A percentile compares a stretch with the other conserved stretches of the same genome.
Conservation (phyloP, 202 grass and related monocot genomes). For the Schoenoplectus tabernaemontani region DNA sequence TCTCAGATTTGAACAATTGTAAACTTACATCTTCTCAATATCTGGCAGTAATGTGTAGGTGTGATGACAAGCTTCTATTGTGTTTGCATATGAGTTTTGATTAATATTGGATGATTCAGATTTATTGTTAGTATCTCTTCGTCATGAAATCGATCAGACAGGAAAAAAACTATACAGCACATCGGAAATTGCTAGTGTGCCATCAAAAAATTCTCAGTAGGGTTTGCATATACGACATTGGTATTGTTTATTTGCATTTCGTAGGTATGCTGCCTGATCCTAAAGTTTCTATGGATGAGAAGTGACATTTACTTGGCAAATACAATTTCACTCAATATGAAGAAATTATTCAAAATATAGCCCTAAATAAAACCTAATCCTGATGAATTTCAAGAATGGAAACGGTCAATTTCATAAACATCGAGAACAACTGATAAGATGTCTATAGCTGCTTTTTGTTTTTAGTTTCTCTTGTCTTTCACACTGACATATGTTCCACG, state of each 20-base stretch:
- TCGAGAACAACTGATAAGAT: too few relatives aligned
- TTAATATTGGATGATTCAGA: constrained; percentile 1
- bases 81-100: neutral
- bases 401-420: too few relatives aligned
- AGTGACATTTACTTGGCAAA: neutral
- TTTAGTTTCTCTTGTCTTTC: too few relatives aligned
- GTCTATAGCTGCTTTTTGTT: too few relatives aligned
- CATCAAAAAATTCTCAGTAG: neutral
- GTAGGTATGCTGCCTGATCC: too few relatives aligned
- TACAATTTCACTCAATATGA: too few relatives aligned
- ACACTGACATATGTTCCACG: too few relatives aligned
- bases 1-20: neutral
- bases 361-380: too few relatives aligned
- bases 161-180: neutral
- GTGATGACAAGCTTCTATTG: neutral
- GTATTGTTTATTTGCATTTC: neutral
- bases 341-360: neutral
- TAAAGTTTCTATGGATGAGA: neutral
- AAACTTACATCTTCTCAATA: neutral
- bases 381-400: too few relatives aligned
- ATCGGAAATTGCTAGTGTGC: neutral
- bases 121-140: neutral
- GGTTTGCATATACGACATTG: neutral
- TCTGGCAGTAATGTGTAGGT: neutral
- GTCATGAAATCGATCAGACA: neutral